These are phyloP conservation scores for Neurospora sp. DNA, from an alignment of 2,329 filamentous ascomycete genomes.

Conservation along the genomic window DNA sequence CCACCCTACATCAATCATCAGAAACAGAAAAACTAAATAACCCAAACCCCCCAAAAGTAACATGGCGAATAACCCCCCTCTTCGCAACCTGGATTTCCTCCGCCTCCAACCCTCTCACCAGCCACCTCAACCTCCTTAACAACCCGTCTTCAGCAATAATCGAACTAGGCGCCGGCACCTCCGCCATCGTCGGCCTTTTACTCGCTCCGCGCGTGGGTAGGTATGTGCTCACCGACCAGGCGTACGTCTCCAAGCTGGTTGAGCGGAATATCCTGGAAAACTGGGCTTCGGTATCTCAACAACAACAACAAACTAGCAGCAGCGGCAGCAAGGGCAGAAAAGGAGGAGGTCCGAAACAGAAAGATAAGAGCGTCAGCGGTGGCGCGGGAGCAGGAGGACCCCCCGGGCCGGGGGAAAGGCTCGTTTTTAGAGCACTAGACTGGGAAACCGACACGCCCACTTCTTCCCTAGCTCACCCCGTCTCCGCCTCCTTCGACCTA, in stretches of 20 bases:
- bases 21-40: neutral
- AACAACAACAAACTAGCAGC: conserved; percentile 4
- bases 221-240: conserved; percentile 80
- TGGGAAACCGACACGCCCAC: conserved; percentile 65
- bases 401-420: conserved; percentile 22
- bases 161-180: conserved; percentile 84
- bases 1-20: neutral
- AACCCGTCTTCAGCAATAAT: conserved; percentile 38
- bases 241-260: conserved; percentile 72
- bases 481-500: conserved; percentile 41
- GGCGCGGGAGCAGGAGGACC: neutral
- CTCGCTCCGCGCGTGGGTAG: conserved; percentile 50
- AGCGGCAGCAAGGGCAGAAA: neutral
- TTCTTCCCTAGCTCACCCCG: conserved; percentile 24
- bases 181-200: conserved; percentile 65
- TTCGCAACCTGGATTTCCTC: conserved; percentile 73
- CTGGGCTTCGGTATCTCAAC: conserved; percentile 4
- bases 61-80: conserved; percentile 84
- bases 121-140: conserved; percentile 31
- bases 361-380: conserved; percentile 5
- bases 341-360: neutral
- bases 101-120: conserved; percentile 53
- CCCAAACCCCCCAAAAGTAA: conserved; percentile 39
- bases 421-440: conserved; percentile 58
- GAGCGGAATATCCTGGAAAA: conserved; percentile 67